Conservation (phyloP, 257 asterid species). For the Plectranthus barbatus region DNA sequence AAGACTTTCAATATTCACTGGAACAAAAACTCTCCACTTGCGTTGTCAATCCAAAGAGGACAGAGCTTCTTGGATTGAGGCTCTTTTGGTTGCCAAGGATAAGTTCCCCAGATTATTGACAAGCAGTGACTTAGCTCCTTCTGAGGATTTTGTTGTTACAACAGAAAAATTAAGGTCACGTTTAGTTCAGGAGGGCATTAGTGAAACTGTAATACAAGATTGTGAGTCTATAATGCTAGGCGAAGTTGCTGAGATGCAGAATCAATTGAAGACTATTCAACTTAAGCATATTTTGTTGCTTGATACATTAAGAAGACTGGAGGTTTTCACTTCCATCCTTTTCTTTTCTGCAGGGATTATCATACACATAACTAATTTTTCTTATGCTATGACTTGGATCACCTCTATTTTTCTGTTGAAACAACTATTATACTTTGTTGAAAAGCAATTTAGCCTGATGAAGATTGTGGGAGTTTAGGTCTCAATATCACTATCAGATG, state of each 20-base stretch:
- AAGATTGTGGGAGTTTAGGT: too few relatives aligned
- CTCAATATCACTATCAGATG: not conserved
- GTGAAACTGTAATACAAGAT: constrained; percentile 62
- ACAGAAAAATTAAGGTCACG: constrained; percentile 70
- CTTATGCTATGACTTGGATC: not conserved
- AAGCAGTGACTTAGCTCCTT: constrained; percentile 69
- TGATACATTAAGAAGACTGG: constrained; percentile 83
- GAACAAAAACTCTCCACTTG: constrained; percentile 92
- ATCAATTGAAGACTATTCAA: constrained; percentile 71
- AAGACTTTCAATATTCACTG: constrained; percentile 92
- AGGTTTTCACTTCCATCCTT: constrained; percentile 43
- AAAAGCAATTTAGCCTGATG: too few relatives aligned
- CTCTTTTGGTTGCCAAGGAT: constrained; percentile 82
- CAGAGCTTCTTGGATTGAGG: constrained; percentile 89
- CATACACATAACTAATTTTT: not conserved
- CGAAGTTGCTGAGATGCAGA: constrained; percentile 79
- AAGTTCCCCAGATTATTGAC: constrained; percentile 84
- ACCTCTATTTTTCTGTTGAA: not conserved
- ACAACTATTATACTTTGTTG: not conserved
- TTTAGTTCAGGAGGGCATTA: constrained; percentile 65
- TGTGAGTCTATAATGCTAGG: constrained; percentile 76
- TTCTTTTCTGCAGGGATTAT: constrained; percentile 4
- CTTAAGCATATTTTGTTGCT: constrained; percentile 77
- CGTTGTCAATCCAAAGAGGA: constrained; percentile 91
- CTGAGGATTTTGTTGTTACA: constrained; percentile 78